These are phyloP conservation scores for Tylopilus sp. DNA, from an alignment of 1,284 basidiomycete genomes.

Conservation along the genomic window DNA sequence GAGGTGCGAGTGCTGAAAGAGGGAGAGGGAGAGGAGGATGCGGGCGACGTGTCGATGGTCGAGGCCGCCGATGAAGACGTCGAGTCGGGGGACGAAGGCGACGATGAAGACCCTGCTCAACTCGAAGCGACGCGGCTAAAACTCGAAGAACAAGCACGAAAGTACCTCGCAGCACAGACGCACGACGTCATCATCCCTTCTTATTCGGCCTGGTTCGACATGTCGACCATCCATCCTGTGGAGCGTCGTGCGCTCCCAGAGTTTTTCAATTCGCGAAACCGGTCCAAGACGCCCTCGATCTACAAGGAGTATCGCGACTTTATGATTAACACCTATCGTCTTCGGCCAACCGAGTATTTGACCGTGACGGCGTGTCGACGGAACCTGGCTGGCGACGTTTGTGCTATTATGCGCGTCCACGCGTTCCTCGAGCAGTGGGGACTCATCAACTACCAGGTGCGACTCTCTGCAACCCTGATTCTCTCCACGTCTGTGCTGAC, in stretches of 20 bases:
- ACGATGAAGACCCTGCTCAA: slow-evolving; percentile 77
- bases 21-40: slow-evolving; percentile 59
- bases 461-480: slow-evolving; percentile 8
- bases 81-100: slow-evolving; percentile 52
- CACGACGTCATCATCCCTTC: slow-evolving; percentile 97
- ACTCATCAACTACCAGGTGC: slow-evolving; percentile 95
- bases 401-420: slow-evolving; percentile 98
- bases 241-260: slow-evolving; percentile 93
- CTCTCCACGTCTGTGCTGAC: slow-evolving; percentile 8
- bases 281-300: slow-evolving; percentile 92
- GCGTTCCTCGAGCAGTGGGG: slow-evolving; percentile 99
- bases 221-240: slow-evolving; percentile 88
- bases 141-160: slow-evolving; percentile 82
- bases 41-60: slow-evolving; percentile 67
- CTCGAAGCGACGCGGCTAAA: slow-evolving; percentile 71
- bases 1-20: slow-evolving; percentile 52
- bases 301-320: slow-evolving; percentile 99
- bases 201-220: slow-evolving; percentile 97
- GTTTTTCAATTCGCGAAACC: slow-evolving; percentile 95
- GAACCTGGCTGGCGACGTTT: slow-evolving; percentile 96
- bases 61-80: slow-evolving; percentile 66
- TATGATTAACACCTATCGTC: slow-evolving; percentile 97
- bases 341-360: slow-evolving; percentile 93
- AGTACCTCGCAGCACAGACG: slow-evolving; percentile 95
- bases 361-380: slow-evolving; percentile 96